Evolutionary conservation across 495 filamentous ascomycete species (phyloP).

Genomic region (Trichoderma erinaceum): DNA sequence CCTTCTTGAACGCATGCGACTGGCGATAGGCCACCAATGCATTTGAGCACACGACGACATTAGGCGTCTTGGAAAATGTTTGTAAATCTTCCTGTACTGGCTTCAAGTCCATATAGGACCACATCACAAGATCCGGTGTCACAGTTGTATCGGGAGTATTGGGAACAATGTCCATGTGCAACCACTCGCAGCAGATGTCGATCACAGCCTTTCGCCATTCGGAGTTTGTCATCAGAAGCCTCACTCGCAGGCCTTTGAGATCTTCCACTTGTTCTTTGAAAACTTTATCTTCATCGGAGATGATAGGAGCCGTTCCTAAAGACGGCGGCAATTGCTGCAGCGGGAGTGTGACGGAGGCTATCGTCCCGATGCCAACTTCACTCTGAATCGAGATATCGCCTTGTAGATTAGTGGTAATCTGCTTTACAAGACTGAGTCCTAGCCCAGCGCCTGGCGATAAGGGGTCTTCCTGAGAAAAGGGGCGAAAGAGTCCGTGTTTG

Average conservation of each 20-base stretch:
- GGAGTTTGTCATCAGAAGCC: constrained; percentile 30
- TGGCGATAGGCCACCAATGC: constrained; percentile 24
- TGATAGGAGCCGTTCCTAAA: not conserved
- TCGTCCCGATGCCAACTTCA: constrained; percentile 50
- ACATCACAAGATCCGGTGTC: constrained; percentile 22
- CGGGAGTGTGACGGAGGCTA: constrained; percentile 49
- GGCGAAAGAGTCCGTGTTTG: constrained; percentile 56
- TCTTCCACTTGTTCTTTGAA: constrained; percentile 27
- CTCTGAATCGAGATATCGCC: constrained; percentile 52
- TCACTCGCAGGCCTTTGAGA: constrained; percentile 31
- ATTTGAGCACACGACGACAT: constrained; percentile 23
- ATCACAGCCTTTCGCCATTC: constrained; percentile 13
- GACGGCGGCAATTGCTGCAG: constrained; percentile 21
- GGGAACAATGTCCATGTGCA: constrained; percentile 24
- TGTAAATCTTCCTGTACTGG: not conserved
- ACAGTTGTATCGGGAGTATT: not conserved
- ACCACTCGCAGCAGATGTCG: constrained; percentile 25
- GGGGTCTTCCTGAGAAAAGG: constrained; percentile 65
- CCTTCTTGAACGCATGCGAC: constrained; percentile 20
- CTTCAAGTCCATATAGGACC: not conserved
- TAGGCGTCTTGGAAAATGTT: constrained; percentile 9
- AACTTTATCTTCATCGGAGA: constrained; percentile 19
- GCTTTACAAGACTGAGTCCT: constrained; percentile 63
- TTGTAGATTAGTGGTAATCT: constrained; percentile 54
- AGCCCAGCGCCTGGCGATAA: constrained; percentile 62